Evolutionary conservation across 2,329 filamentous ascomycete genomes (phyloP).

Genomic region (Colletotrichum acutatum): DNA sequence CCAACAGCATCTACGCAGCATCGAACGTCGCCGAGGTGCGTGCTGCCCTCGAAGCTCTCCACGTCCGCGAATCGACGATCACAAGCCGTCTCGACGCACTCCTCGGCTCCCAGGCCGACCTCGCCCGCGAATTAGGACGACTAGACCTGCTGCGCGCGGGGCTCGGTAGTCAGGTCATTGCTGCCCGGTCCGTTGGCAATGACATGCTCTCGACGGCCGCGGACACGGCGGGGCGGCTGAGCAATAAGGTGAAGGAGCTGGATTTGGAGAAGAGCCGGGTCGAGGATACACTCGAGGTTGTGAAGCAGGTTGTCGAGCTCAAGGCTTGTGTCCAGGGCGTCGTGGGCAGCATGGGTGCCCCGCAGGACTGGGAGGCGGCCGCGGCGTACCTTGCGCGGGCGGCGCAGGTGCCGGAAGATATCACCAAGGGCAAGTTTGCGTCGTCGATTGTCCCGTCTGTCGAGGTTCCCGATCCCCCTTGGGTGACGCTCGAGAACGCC

Average conservation of each 20-base stretch:
- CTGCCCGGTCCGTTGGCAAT: constrained; percentile 85
- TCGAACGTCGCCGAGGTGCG: constrained; percentile 83
- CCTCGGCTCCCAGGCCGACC: constrained; percentile 84
- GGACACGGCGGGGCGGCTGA: constrained; percentile 85
- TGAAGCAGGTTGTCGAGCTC: constrained; percentile 95
- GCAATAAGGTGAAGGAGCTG: constrained; percentile 84
- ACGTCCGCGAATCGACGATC: constrained; percentile 79
- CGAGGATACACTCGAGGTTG: constrained; percentile 88
- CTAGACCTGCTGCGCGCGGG: constrained; percentile 91
- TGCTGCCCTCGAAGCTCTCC: constrained; percentile 78
- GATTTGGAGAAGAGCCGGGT: constrained; percentile 93
- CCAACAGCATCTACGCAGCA: constrained; percentile 70
- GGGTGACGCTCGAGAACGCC: constrained; percentile 85
- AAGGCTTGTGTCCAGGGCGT: constrained; percentile 97
- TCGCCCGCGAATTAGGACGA: constrained; percentile 86
- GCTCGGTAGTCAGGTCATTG: constrained; percentile 86
- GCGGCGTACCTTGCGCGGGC: constrained; percentile 90
- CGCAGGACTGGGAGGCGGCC: constrained; percentile 98
- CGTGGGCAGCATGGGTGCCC: constrained; percentile 94
- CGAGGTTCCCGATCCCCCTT: constrained; percentile 92
- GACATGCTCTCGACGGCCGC: constrained; percentile 91
- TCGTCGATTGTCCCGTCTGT: constrained; percentile 93
- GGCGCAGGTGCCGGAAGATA: constrained; percentile 80
- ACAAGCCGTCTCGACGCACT: constrained; percentile 80
- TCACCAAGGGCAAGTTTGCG: constrained; percentile 87